phyloP scores from a whole-genome alignment of 1,139 yeast genomes.

The Lodderomyces margitis region DNA sequence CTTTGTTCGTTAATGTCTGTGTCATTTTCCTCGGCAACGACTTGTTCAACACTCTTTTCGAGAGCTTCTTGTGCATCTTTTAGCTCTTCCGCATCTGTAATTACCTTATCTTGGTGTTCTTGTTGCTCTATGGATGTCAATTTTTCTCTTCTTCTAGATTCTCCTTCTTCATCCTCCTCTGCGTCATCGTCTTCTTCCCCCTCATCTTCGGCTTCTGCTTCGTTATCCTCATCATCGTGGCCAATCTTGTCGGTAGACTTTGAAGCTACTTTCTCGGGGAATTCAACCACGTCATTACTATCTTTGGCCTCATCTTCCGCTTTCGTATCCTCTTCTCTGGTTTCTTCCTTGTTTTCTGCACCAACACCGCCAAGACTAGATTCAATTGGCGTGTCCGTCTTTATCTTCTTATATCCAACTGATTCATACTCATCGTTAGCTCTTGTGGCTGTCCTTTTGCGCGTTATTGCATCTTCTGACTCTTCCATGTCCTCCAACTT shows the following conservation, averaged over 20 bases:
- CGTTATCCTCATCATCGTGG: conserved; percentile 4
- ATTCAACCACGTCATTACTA: not conserved
- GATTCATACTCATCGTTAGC: conserved; percentile 6
- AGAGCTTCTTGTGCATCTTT: conserved; percentile 14
- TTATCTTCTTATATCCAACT: conserved; percentile 7
- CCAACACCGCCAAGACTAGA: conserved; percentile 14
- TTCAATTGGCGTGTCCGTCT: conserved; percentile 10
- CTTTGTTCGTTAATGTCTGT: conserved; percentile 50
- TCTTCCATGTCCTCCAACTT: conserved; percentile 5
- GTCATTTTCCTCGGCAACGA: conserved; percentile 30
- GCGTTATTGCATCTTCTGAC: conserved; percentile 8
- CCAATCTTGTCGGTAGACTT: conserved; percentile 7
- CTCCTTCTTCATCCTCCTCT: conserved; percentile 19
- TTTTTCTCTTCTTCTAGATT: conserved; percentile 14
- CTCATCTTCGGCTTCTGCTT: conserved; percentile 9
- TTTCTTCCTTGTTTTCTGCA: conserved; percentile 16
- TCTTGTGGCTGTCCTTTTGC: conserved; percentile 5
- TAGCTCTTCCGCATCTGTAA: conserved; percentile 7
- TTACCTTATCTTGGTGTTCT: conserved; percentile 11
- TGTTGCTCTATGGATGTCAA: conserved; percentile 21
- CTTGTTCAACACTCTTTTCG: conserved; percentile 16
- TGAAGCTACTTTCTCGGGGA: not conserved
- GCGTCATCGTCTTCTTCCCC: conserved; percentile 12
- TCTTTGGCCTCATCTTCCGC: conserved; percentile 12
- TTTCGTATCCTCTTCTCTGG: too few relatives aligned